Percentiles rank a stretch among this genome's conserved stretches.
These are phyloP conservation scores for Cladosporium sp. DNA, from an alignment of 2,329 filamentous ascomycete species.

Conservation along the genomic window DNA sequence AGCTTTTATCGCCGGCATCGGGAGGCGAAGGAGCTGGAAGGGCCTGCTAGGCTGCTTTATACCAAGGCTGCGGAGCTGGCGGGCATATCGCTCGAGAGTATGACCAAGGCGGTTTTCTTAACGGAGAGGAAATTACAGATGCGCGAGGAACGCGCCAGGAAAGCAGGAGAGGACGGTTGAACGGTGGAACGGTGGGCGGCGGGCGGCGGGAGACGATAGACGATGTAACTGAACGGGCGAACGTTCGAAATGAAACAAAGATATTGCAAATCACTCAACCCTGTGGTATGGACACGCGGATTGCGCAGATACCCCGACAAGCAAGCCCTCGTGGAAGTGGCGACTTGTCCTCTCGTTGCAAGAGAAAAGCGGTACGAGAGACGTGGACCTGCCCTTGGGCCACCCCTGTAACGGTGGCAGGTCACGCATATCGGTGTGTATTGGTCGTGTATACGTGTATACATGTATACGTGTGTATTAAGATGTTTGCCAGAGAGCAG, in stretches of 20 bases:
- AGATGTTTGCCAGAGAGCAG: background rate
- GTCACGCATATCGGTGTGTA: background rate
- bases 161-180: slow-evolving; percentile 10
- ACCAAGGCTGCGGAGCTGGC: slow-evolving; percentile 51
- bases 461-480: background rate
- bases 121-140: slow-evolving; percentile 49
- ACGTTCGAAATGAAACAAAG: background rate
- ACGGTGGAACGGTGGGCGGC: background rate
- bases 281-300: background rate
- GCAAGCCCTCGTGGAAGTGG: background rate
- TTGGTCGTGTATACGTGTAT: background rate
- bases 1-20: slow-evolving; percentile 53
- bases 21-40: slow-evolving; percentile 47
- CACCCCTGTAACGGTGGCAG: background rate
- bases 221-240: background rate
- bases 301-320: background rate
- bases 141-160: slow-evolving; percentile 38
- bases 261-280: background rate
- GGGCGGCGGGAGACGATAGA: background rate
- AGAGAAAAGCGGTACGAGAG: background rate
- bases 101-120: slow-evolving; percentile 53
- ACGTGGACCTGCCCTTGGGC: background rate
- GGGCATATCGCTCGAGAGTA: slow-evolving; percentile 51
- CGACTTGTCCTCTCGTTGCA: background rate
- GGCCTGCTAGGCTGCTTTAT: slow-evolving; percentile 50